phyloP scores from a whole-genome alignment of 1,284 basidiomycete genomes.

The Apiotrichum montevideense region DNA sequence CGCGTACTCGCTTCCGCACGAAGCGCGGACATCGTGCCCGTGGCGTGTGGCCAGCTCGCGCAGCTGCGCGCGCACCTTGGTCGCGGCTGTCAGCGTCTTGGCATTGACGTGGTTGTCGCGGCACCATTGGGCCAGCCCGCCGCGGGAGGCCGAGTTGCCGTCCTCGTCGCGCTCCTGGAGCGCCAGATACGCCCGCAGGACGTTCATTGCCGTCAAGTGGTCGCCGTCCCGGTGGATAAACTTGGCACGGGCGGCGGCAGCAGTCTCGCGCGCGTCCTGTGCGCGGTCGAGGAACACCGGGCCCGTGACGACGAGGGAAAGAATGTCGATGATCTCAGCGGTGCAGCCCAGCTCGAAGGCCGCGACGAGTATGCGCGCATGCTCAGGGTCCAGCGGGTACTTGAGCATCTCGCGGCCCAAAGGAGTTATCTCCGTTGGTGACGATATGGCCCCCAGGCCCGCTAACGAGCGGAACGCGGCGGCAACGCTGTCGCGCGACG shows the following conservation, averaged over 20 bases:
- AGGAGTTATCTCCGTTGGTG: slow-evolving; percentile 58
- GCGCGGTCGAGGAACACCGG: slow-evolving; percentile 58
- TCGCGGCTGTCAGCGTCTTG: slow-evolving; percentile 74
- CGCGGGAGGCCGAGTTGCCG: slow-evolving; percentile 21
- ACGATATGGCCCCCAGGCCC: slow-evolving; percentile 66
- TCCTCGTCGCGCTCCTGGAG: slow-evolving; percentile 49
- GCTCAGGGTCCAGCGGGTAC: slow-evolving; percentile 78
- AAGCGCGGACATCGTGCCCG: slow-evolving; percentile 57
- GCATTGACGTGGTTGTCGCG: slow-evolving; percentile 76
- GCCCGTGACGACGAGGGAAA: slow-evolving; percentile 60
- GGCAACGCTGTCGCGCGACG: slow-evolving; percentile 60
- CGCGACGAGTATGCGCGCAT: slow-evolving; percentile 67
- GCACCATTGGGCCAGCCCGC: slow-evolving; percentile 67
- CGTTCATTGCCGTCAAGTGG: slow-evolving; percentile 81
- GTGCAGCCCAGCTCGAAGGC: slow-evolving; percentile 66
- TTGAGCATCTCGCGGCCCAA: slow-evolving; percentile 71
- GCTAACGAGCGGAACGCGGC: slow-evolving; percentile 69
- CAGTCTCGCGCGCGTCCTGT: slow-evolving; percentile 61
- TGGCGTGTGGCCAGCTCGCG: slow-evolving; percentile 58
- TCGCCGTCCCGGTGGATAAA: slow-evolving; percentile 83
- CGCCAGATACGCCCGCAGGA: slow-evolving; percentile 64
- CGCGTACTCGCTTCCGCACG: slow-evolving; percentile 58
- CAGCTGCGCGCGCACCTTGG: slow-evolving; percentile 76
- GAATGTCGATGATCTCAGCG: slow-evolving; percentile 66
- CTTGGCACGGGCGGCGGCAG: slow-evolving; percentile 62